phyloP scores from a whole-genome alignment of 495 filamentous ascomycete genomes.

The Penicillium steckii region DNA sequence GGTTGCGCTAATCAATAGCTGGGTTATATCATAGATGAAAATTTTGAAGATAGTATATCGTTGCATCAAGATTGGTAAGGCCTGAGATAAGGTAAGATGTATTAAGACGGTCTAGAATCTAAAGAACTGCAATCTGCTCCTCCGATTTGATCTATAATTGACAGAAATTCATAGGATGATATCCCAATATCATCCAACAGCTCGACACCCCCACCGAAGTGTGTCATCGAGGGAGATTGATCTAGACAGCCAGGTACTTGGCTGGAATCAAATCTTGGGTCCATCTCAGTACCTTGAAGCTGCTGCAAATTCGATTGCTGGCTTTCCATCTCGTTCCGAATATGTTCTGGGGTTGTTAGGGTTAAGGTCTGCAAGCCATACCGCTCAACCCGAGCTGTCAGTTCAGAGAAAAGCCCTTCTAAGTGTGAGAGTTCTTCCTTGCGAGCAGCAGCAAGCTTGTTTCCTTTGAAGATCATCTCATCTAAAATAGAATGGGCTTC shows the following conservation, averaged over 20 bases:
- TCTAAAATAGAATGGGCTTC: constrained; percentile 30
- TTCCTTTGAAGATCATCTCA: constrained; percentile 35
- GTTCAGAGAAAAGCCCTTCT: constrained; percentile 23
- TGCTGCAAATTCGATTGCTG: not conserved
- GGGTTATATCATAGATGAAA: too few species aligned
- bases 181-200: constrained; percentile 31
- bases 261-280: not conserved
- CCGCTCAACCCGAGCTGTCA: constrained; percentile 16
- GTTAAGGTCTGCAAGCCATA: constrained; percentile 17
- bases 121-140: not conserved
- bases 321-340: not conserved
- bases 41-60: too few species aligned
- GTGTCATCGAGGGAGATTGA: not conserved
- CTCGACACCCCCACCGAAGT: constrained; percentile 9
- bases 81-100: too few species aligned
- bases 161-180: constrained; percentile 31
- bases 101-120: not conserved
- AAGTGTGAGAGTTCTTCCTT: constrained; percentile 27
- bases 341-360: not conserved
- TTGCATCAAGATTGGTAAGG: too few species aligned
- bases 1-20: too few species aligned
- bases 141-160: constrained; percentile 29
- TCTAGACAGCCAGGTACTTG: not conserved
- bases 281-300: not conserved
- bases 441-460: constrained; percentile 27